Evolutionary conservation across 495 filamentous ascomycete genomes (phyloP), one percentile per base, ranked within the genome.

Genomic region (Podospora pseudopauciseta): DNA sequence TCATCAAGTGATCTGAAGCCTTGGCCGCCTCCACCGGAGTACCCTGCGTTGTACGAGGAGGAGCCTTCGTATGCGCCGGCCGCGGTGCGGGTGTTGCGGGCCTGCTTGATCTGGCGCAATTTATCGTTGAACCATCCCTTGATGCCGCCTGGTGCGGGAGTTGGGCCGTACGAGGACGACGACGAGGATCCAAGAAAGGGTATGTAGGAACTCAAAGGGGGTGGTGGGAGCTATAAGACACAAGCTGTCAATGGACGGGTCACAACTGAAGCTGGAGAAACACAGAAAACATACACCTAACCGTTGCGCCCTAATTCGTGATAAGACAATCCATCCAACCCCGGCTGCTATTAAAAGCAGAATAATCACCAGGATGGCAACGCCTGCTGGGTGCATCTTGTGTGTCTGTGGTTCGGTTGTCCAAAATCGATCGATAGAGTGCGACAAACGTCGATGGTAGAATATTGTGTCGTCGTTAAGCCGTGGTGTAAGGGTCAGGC

Each of bases 1-100:
- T 92, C 90, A 73, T 92, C 90, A 49, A 82, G 81, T 76, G 82
- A 83, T 54, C 81, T 80, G 54, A 83, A 74, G 30, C 70, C 58
- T 54, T 73, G 72, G 3, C 62, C 69, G 59, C 74, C 63, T 20
- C 70, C 72, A 11, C 79, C 73, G n/a, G 60, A 18, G 58, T 70
- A 68, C 7, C 65, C 64, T n/a, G 66, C 63, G 66, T 65, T 71
- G 60, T 65, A 67, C 6, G 68, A 13, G 9, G 59, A 63, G 1
- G 28, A 6, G 56, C 81, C 80, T 73, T 91, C 89, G 80, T 91
- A 91, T 27, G 88, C 88, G 64, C 88, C 88, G 0, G 82, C 74
- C 11, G 86, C 84, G 18, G 81, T 85, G 32, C 87, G 75, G 69
- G 80, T 84, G 77, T 86, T 71, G 57, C 86, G 74, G 55, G 79